Base-by-base conservation (phyloP, 2,329 filamentous ascomycete species). In the Stagonosporopsis rhizophila region DNA sequence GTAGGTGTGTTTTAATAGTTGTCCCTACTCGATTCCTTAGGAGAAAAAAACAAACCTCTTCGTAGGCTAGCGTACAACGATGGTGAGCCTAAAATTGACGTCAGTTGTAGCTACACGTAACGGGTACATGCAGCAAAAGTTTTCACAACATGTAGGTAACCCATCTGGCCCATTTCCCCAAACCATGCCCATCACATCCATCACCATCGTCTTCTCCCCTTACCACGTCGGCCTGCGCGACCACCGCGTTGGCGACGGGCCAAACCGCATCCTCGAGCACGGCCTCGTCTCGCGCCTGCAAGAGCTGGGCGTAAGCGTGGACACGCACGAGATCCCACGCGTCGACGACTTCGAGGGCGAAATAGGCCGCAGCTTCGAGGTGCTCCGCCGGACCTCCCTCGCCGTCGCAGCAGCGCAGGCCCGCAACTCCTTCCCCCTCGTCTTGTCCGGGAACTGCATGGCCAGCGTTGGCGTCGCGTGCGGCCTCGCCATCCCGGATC, bases 371-470 rank as follows among this genome's bases (percentile, higher is more conserved):
- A 74, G 68, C 17, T 79, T 79, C 37, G 78, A 79, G 46, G 19
- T 79, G 5, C 44, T 80, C 15, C 74, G 77, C 0, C 77, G 74
- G 14, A 73, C 70, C 19, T 76, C 78, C 1, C 52, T 28, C 3
- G 64, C 68, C 1, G 74, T 79, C 14, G 58, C 66, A 0, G 19
- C 65, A 7, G 75, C 72, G 1, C 59, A 66, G 3, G 44, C 59
- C 7, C 51, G 51, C 0, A 42, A 61, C 1, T 73, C 70, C 0
- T 79, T 80, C 49, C 78, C 77, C 0, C 57, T 80, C 6, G 49
- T 80, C 5, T 62, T 80, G 0, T 72, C 78, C 0, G 77, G 77
- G 0, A 79, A 80, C 51, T 80, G 77, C 59, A 73, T 70, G 54
- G 65, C 73, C 8, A 74, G 65, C 23, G 74, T 73, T 0, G 77